A percentile compares a stretch with the other conserved stretches of the same genome.
Conservation (phyloP, 371 early-diverging fungal genomes). For the Phascolomyces articulosus region DNA sequence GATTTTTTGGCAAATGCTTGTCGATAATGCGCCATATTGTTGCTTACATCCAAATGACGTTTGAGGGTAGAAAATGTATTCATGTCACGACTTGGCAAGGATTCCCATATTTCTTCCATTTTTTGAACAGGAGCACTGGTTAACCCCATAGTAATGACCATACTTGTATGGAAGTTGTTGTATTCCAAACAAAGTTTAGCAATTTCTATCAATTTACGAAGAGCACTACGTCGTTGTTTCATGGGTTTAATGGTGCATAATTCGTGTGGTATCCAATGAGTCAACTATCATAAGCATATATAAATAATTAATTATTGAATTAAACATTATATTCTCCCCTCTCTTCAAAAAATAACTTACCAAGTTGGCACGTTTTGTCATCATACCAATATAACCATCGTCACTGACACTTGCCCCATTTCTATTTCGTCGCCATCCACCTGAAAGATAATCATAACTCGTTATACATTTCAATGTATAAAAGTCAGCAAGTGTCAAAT, state of each 20-base stretch:
- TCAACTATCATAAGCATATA: slow-evolving; percentile 14
- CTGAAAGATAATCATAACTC: slow-evolving; percentile 36
- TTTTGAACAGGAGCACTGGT: slow-evolving; percentile 23
- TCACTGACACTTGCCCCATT: background rate
- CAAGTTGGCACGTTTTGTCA: slow-evolving; percentile 46
- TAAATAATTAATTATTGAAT: background rate
- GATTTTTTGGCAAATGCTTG: slow-evolving; percentile 32
- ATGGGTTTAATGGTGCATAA: slow-evolving; percentile 13
- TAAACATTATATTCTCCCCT: too few species aligned
- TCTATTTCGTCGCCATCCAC: slow-evolving; percentile 19
- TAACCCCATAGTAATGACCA: slow-evolving; percentile 46
- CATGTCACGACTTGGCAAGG: slow-evolving; percentile 33
- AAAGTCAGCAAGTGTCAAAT: slow-evolving; percentile 48
- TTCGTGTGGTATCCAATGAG: slow-evolving; percentile 39
- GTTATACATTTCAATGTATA: slow-evolving; percentile 44
- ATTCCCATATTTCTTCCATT: slow-evolving; percentile 28
- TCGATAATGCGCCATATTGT: slow-evolving; percentile 48
- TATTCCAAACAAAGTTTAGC: slow-evolving; percentile 45
- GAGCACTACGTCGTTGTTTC: slow-evolving; percentile 25
- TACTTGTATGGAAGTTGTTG: slow-evolving; percentile 50
- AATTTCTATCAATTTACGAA: slow-evolving; percentile 45
- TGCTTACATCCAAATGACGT: slow-evolving; percentile 36
- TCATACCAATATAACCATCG: slow-evolving; percentile 29
- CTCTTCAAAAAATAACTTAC: slow-evolving; percentile 16
- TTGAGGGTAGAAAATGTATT: slow-evolving; percentile 23